Evolutionary conservation across 495 filamentous ascomycete genomes (phyloP).

Genomic region (Penicillium alfredii): DNA sequence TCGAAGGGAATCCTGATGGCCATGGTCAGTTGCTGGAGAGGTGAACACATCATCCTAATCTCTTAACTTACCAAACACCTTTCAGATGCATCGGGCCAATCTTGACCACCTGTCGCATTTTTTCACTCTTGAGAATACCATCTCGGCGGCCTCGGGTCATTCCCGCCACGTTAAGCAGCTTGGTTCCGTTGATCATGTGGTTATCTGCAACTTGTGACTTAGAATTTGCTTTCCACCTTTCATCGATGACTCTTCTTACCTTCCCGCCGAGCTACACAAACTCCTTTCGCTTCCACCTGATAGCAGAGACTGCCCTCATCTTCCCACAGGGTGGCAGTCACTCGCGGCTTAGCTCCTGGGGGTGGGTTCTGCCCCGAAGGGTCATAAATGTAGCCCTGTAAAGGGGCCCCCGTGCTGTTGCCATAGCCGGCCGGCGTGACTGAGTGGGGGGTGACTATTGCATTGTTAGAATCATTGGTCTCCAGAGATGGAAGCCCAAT

Average conservation of each 20-base stretch:
- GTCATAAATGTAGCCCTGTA: slow-evolving; percentile 62
- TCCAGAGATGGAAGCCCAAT: neutral
- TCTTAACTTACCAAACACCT: slow-evolving; percentile 79
- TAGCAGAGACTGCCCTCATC: slow-evolving; percentile 97
- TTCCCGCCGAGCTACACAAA: slow-evolving; percentile 92
- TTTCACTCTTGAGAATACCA: slow-evolving; percentile 97
- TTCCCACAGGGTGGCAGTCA: slow-evolving; percentile 96
- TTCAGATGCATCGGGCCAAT: slow-evolving; percentile 99
- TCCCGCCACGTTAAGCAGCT: slow-evolving; percentile 91
- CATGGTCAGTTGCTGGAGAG: slow-evolving; percentile 5
- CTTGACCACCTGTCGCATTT: slow-evolving; percentile 93
- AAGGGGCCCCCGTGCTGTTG: slow-evolving; percentile 43
- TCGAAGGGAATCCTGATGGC: slow-evolving; percentile 88
- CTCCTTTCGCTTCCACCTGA: slow-evolving; percentile 92
- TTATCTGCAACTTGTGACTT: slow-evolving; percentile 60
- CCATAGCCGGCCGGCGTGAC: slow-evolving; percentile 43
- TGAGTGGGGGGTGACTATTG: slow-evolving; percentile 40
- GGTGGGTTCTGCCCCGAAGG: slow-evolving; percentile 88
- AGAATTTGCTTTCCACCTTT: neutral
- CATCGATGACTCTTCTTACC: slow-evolving; percentile 46
- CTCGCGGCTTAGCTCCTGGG: slow-evolving; percentile 96
- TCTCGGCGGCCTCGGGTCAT: slow-evolving; percentile 96
- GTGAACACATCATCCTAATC: neutral
- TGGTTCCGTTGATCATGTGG: slow-evolving; percentile 98
- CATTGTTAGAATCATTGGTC: slow-evolving; percentile 7